phyloP scores from a whole-genome alignment of 805 yeast genomes.

The Ogataea nonfermentans region DNA sequence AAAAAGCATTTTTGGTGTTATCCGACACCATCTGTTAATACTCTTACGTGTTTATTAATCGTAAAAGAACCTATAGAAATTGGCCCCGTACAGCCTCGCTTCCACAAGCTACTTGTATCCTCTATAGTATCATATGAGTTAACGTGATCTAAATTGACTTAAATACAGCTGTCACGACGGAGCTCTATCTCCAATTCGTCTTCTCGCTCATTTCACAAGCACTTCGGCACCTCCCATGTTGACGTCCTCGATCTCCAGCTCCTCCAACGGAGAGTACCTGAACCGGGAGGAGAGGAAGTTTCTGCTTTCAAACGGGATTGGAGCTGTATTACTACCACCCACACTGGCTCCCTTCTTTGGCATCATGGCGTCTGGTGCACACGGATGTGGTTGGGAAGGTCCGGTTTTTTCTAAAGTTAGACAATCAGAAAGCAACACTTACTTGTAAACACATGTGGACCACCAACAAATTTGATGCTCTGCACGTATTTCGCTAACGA shows the following conservation, averaged over 20 bases:
- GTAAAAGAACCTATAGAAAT: no score
- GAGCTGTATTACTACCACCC: neutral
- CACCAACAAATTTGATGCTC: slow-evolving; percentile 83
- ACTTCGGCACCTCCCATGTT: slow-evolving; percentile 80
- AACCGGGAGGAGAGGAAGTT: slow-evolving; percentile 70
- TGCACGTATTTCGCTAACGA: slow-evolving; percentile 52
- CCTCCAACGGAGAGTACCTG: slow-evolving; percentile 62
- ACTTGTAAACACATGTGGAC: slow-evolving; percentile 58
- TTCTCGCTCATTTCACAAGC: slow-evolving; percentile 30
- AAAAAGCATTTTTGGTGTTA: no score
- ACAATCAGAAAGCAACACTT: slow-evolving; percentile 27
- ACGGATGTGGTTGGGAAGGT: slow-evolving; percentile 33
- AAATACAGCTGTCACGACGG: neutral
- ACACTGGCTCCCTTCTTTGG: slow-evolving; percentile 21
- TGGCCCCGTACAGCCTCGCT: no score
- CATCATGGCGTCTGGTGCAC: slow-evolving; percentile 37
- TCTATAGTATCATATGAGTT: no score
- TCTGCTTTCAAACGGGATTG: slow-evolving; percentile 45
- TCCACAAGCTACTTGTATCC: no score
- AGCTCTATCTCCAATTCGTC: neutral
- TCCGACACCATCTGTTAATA: no score
- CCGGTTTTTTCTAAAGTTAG: slow-evolving; percentile 21
- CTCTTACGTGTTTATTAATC: no score
- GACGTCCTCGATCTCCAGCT: slow-evolving; percentile 70
- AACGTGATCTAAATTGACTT: no score